Percentiles rank a stretch among this genome's conserved stretches.
Evolutionary conservation across 75 land plant species (phyloP).

Genomic region (Larix kaempferi): DNA sequence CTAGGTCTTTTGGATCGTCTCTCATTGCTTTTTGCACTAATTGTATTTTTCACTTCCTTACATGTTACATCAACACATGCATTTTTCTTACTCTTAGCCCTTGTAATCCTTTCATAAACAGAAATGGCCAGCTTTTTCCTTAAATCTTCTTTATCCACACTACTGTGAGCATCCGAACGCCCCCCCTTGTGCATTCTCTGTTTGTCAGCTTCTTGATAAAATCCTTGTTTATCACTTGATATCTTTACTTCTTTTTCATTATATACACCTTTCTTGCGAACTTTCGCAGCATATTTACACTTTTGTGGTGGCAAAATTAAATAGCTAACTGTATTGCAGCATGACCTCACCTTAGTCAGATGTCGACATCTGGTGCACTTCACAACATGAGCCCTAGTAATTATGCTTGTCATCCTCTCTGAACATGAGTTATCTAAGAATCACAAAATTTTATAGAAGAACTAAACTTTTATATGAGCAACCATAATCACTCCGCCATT

Average conservation of each 20-base stretch:
- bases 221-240: not conserved
- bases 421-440: not conserved
- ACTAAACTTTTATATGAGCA: not conserved
- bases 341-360: not conserved
- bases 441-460: conserved; percentile 1
- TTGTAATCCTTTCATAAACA: conserved; percentile 1
- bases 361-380: not conserved
- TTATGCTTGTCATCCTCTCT: conserved; percentile 4
- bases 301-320: not conserved
- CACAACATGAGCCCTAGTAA: conserved; percentile 1
- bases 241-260: not conserved
- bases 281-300: conserved; percentile 5
- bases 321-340: conserved; percentile 6
- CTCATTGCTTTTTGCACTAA: not conserved
- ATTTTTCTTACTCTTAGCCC: not conserved
- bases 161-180: not conserved
- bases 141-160: not conserved
- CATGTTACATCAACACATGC: not conserved
- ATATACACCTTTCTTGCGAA: not conserved
- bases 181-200: not conserved
- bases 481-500: not conserved
- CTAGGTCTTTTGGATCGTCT: not conserved
- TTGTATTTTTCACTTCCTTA: not conserved
- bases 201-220: conserved; percentile 3
- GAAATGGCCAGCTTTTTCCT: not conserved